Evolutionary conservation across 345 rosid species (phyloP).

Genomic region (Triadica sebifera): DNA sequence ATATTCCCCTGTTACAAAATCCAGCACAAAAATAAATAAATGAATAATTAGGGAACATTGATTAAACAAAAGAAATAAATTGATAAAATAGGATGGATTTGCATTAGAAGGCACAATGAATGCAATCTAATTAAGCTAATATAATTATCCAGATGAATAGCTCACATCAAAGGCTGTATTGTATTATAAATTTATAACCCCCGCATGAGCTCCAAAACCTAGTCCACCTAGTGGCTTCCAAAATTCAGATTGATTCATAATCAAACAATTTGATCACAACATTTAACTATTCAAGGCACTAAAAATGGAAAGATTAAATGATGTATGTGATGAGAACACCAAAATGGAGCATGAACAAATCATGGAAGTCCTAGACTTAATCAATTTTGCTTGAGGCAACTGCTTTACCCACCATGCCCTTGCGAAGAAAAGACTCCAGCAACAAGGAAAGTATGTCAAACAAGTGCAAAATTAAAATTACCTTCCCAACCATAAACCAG

Average conservation of each 20-base stretch:
- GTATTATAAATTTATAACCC: not conserved
- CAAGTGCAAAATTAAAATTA: conserved; percentile 2
- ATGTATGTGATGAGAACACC: not conserved
- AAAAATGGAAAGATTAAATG: not conserved
- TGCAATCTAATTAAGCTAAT: not conserved
- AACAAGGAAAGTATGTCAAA: not conserved
- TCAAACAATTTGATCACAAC: no score
- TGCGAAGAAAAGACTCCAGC: not conserved
- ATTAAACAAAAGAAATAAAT: not conserved
- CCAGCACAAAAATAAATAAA: not conserved
- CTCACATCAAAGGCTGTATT: not conserved
- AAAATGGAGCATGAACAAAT: not conserved
- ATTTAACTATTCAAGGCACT: not conserved
- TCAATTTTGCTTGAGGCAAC: not conserved
- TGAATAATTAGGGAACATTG: not conserved
- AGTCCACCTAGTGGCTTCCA: not conserved
- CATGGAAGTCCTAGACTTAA: not conserved
- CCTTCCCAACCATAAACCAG: conserved; percentile 51
- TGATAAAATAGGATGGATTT: not conserved
- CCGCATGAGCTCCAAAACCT: not conserved
- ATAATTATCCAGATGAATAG: not conserved
- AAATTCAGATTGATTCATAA: not conserved
- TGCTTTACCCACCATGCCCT: not conserved
- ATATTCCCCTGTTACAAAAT: conserved; percentile 16
- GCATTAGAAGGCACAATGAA: not conserved